Base-by-base conservation (phyloP, 441 rosid species). In the Euphorbia celastroides region DNA sequence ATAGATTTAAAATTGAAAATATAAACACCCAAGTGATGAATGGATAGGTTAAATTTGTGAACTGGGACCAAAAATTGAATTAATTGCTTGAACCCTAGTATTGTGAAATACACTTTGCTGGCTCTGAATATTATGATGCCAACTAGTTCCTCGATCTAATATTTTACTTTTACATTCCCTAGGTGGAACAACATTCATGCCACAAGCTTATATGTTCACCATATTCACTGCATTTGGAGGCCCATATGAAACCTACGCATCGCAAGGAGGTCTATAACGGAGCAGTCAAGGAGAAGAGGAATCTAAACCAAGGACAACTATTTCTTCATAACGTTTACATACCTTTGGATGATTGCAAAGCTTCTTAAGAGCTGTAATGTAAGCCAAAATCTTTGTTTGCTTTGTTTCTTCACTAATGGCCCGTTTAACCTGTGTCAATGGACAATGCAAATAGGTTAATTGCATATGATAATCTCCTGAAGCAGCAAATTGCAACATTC, bases 291-390 rank as follows among this genome's bases (percentile, higher is more conserved):
- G 34, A 62, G 56, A 48, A 62, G 12, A 66, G 22, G 17, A 69
- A 60, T 10, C 34, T 28, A 50, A 22, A 60, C 57, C 67, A 28
- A 60, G 68, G 66, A 54, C 57, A 62, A 65, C 13, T 52, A 42
- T 23, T 65, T 23, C 51, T n/a, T 41, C 13, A 1, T 8, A 54
- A 2, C 61, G 25, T 23, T 66, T 64, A 44, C 59, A 50, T 75
- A 94, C 99, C 96, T 94, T 94, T 46, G 99, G 99, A 84, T 94
- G 99, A 76, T 94, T 94, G 84, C 99, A 91, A 67, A 94, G 93
- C 91, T 94, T 94, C 86, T 94, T 94, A 55, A 94, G 99, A 77
- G 97, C 97, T 64, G 99, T 94, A 69, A 94, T 91, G 80, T 89
- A 91, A 60, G 97, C 99, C 85, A 94, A 81, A 62, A 94, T 93